A percentile compares a stretch with the other conserved stretches of the same genome.
Conservation (phyloP, 768 basidiomycete genomes). For the Tylopilus balloui region DNA sequence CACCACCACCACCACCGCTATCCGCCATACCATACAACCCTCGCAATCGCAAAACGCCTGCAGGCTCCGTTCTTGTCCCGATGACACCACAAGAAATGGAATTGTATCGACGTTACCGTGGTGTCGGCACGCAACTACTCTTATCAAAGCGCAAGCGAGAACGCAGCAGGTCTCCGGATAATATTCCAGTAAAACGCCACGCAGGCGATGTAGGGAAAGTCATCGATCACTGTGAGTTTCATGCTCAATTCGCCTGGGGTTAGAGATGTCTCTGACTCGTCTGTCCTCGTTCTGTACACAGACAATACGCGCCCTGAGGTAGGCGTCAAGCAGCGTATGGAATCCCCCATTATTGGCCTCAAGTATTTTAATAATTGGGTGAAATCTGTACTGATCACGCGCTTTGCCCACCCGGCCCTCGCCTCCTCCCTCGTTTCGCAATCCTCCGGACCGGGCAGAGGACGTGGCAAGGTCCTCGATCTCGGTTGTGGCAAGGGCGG, state of each 20-base stretch:
- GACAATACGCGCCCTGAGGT: constrained; percentile 94
- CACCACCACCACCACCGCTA: constrained; percentile 19
- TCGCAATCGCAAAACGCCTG: constrained; percentile 52
- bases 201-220: constrained; percentile 71
- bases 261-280: constrained; percentile 7
- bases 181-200: constrained; percentile 45
- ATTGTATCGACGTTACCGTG: constrained; percentile 51
- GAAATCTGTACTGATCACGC: constrained; percentile 92
- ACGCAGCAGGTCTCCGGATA: constrained; percentile 35
- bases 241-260: neutral
- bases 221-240: constrained; percentile 69
- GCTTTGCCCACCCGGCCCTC: constrained; percentile 75
- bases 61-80: constrained; percentile 59
- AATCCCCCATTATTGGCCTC: constrained; percentile 93
- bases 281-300: constrained; percentile 27
- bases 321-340: constrained; percentile 74
- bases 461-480: constrained; percentile 80
- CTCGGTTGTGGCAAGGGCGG: constrained; percentile 99
- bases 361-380: constrained; percentile 99
- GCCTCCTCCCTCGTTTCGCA: constrained; percentile 33
- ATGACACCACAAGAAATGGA: constrained; percentile 61
- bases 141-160: constrained; percentile 50
- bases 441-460: constrained; percentile 25
- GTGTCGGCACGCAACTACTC: constrained; percentile 51
- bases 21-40: constrained; percentile 62